phyloP scores from a whole-genome alignment of 2,329 filamentous ascomycete genomes.

The Uncinocarpus reesii region DNA sequence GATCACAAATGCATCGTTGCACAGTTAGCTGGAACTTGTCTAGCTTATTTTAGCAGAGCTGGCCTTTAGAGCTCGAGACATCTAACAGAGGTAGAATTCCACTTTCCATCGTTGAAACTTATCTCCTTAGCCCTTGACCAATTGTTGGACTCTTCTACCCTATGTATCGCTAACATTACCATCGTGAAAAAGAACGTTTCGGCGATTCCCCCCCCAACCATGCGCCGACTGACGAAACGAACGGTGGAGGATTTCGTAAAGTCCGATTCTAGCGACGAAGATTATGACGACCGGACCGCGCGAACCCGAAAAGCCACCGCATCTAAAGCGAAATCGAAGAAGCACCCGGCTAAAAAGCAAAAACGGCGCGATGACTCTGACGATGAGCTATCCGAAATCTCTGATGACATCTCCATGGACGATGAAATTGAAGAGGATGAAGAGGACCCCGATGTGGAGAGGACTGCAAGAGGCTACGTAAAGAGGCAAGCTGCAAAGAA shows the following conservation, averaged over 20 bases:
- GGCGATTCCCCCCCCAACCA: slow-evolving; percentile 18
- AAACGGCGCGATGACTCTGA: slow-evolving; percentile 38
- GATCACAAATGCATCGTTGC: too few species aligned
- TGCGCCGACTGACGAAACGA: slow-evolving; percentile 31
- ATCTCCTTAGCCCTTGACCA: too few species aligned
- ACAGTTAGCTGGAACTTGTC: too few species aligned
- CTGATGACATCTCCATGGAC: slow-evolving; percentile 11
- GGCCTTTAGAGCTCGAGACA: too few species aligned
- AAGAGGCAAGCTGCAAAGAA: slow-evolving; percentile 48
- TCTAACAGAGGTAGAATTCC: too few species aligned
- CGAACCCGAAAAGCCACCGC: slow-evolving; percentile 22
- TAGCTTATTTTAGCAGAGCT: too few species aligned
- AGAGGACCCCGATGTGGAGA: slow-evolving; percentile 33
- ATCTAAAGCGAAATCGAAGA: slow-evolving; percentile 27
- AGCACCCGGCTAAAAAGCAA: slow-evolving; percentile 24
- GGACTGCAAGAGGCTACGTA: slow-evolving; percentile 48
- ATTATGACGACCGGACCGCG: slow-evolving; percentile 33
- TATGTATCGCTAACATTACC: slow-evolving; percentile 14
- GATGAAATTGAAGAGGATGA: slow-evolving; percentile 26
- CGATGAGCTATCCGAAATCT: slow-evolving; percentile 37
- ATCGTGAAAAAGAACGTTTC: slow-evolving; percentile 10
- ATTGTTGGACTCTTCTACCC: not conserved
- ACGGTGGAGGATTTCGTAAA: slow-evolving; percentile 35
- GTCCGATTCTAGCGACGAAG: slow-evolving; percentile 32
- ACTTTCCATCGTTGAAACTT: not conserved